A percentile compares a stretch with the other conserved stretches of the same genome.
These are phyloP conservation scores for Debaryomyces hansenii DNA, from an alignment of 805 yeast species.

Conservation along the genomic window DNA sequence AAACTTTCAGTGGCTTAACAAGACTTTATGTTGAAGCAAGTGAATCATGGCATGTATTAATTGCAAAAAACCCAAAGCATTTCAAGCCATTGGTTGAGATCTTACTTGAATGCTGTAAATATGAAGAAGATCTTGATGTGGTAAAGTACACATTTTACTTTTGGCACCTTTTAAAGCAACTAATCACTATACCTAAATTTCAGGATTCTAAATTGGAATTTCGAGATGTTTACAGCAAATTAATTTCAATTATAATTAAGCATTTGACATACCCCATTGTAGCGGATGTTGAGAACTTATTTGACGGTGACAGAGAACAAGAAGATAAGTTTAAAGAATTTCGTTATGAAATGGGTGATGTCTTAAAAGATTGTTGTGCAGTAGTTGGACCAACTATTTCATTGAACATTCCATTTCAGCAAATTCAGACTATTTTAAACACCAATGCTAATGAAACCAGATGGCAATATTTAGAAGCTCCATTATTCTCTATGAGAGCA, in stretches of 20 bases:
- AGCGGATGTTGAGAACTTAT: constrained; percentile 36
- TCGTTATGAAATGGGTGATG: constrained; percentile 96
- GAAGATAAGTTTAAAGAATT: constrained; percentile 93
- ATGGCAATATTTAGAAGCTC: constrained; percentile 91
- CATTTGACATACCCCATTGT: constrained; percentile 74
- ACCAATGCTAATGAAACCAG: constrained; percentile 35
- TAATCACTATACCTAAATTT: constrained; percentile 61
- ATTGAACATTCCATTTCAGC: constrained; percentile 65
- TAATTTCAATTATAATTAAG: constrained; percentile 59
- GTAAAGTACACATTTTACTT: constrained; percentile 89
- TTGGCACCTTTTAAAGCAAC: constrained; percentile 81
- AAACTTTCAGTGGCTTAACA: constrained; percentile 66
- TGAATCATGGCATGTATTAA: constrained; percentile 89
- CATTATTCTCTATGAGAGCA: constrained; percentile 83
- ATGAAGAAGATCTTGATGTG: constrained; percentile 82
- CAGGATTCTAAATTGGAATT: constrained; percentile 51
- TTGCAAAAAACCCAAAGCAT: constrained; percentile 68
- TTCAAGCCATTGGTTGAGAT: constrained; percentile 76
- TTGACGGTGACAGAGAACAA: constrained; percentile 68
- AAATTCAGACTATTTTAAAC: constrained; percentile 46
- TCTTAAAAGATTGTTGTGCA: constrained; percentile 91
- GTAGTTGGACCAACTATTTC: constrained; percentile 79
- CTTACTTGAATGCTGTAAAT: constrained; percentile 66
- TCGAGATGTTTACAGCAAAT: constrained; percentile 54
- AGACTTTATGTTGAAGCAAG: constrained; percentile 89